These are phyloP conservation scores for Pythium chondricola DNA, from an alignment of 352 stramenopile species.

Conservation along the genomic window DNA sequence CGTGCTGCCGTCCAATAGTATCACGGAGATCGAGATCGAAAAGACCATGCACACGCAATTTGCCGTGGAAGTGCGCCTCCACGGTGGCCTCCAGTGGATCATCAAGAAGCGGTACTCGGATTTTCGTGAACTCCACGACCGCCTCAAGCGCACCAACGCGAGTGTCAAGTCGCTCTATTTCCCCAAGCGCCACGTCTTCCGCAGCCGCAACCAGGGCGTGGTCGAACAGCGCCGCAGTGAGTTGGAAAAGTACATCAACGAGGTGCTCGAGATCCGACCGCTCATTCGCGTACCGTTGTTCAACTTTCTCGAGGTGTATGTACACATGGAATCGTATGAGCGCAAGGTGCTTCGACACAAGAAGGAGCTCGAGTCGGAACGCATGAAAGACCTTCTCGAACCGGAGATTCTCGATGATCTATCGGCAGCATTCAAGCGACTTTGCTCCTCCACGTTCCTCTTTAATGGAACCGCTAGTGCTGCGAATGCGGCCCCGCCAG, in stretches of 20 bases:
- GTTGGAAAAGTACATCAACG: conserved; percentile 86
- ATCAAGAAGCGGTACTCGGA: conserved; percentile 88
- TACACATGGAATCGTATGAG: conserved; percentile 84
- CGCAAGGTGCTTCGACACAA: conserved; percentile 79
- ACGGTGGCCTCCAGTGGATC: conserved; percentile 80
- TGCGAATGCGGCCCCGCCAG: conserved; percentile 13
- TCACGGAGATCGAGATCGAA: conserved; percentile 78
- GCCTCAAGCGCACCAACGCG: conserved; percentile 70
- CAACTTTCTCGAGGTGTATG: conserved; percentile 86
- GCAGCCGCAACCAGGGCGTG: conserved; percentile 77
- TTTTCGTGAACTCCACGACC: conserved; percentile 82
- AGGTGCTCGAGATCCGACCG: conserved; percentile 72
- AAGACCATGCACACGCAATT: conserved; percentile 81
- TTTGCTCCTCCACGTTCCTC: conserved; percentile 83
- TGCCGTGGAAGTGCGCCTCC: conserved; percentile 68
- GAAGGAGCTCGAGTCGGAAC: conserved; percentile 81
- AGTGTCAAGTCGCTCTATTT: conserved; percentile 79
- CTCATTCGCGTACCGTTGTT: conserved; percentile 82
- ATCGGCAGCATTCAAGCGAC: conserved; percentile 65
- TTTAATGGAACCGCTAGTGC: conserved; percentile 47
- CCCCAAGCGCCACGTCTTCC: conserved; percentile 83
- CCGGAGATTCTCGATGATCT: conserved; percentile 60
- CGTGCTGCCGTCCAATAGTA: conserved; percentile 48
- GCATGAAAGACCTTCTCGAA: conserved; percentile 82
- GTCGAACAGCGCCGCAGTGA: conserved; percentile 81